phyloP scores from a whole-genome alignment of 768 basidiomycete genomes.

The Exsudoporus frostii region DNA sequence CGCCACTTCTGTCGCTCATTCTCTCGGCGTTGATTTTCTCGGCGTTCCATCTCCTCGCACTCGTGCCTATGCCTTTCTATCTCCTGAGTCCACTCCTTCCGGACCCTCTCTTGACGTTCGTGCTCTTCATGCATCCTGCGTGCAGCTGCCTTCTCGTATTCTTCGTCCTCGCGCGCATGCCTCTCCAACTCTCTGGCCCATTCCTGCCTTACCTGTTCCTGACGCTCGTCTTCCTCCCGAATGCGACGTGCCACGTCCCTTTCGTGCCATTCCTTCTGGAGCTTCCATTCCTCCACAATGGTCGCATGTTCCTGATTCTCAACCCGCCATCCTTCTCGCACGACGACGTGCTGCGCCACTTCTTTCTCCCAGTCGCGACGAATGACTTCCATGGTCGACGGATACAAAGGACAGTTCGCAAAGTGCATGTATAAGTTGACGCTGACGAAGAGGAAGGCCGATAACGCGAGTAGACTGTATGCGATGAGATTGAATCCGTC shows the following conservation, averaged over 20 bases:
- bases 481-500: neutral
- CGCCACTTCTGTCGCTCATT: no score
- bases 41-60: no score
- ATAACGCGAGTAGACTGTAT: neutral
- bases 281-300: constrained; percentile 4
- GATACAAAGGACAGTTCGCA: constrained; percentile 10
- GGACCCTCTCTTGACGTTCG: no score
- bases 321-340: constrained; percentile 3
- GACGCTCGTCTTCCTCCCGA: constrained; percentile 5
- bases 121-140: no score
- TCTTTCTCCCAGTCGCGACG: constrained; percentile 12
- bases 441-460: neutral
- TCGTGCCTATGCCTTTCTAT: no score
- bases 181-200: constrained; percentile 7
- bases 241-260: constrained; percentile 4
- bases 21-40: no score
- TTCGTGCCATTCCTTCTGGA: constrained; percentile 12
- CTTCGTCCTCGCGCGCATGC: neutral
- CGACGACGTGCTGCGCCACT: neutral
- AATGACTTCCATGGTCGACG: constrained; percentile 4
- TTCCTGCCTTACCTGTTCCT: constrained; percentile 1
- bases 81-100: no score
- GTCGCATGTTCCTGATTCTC: constrained; percentile 3
- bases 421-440: constrained; percentile 5
- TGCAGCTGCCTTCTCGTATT: no score